Evolutionary conservation across 2,329 filamentous ascomycete genomes (phyloP).

Genomic region (Zasmidium angulare): DNA sequence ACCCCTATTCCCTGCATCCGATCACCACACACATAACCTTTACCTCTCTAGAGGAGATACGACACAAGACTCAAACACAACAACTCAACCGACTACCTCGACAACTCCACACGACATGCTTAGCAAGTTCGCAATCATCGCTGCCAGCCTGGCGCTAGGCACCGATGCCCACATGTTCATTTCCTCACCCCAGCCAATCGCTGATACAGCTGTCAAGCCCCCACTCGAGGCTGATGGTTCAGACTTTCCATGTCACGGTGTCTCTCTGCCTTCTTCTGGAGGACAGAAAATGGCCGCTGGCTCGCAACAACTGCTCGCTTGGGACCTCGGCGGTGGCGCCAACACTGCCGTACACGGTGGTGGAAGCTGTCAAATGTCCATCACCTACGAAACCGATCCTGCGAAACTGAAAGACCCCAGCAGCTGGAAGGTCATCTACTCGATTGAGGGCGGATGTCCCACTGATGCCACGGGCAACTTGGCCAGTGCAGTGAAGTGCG

Average conservation of each 20-base stretch:
- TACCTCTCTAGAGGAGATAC: too few relatives aligned
- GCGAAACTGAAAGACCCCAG: conserved; percentile 55
- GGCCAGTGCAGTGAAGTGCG: conserved; percentile 28
- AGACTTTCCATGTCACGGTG: conserved; percentile 82
- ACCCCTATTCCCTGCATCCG: too few relatives aligned
- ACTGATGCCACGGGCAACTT: conserved; percentile 59
- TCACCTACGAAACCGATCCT: conserved; percentile 75
- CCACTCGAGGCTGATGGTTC: conserved; percentile 62
- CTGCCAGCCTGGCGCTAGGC: conserved; percentile 56
- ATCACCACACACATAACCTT: too few relatives aligned
- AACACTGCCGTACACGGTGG: conserved; percentile 83
- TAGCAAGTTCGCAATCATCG: conserved; percentile 32
- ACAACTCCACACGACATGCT: not conserved
- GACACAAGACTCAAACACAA: too few relatives aligned
- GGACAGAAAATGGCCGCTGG: conserved; percentile 63
- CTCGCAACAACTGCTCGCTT: conserved; percentile 59
- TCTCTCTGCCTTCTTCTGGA: conserved; percentile 47
- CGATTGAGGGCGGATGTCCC: conserved; percentile 82
- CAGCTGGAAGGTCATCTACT: conserved; percentile 86
- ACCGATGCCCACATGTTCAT: conserved; percentile 77
- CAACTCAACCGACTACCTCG: too few relatives aligned
- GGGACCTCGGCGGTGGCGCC: conserved; percentile 49
- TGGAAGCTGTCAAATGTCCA: conserved; percentile 84
- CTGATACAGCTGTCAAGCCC: conserved; percentile 53
- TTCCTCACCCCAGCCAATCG: conserved; percentile 62